Evolutionary conservation across 768 basidiomycete genomes (phyloP).

Genomic region (Aureoboletus auriporus): DNA sequence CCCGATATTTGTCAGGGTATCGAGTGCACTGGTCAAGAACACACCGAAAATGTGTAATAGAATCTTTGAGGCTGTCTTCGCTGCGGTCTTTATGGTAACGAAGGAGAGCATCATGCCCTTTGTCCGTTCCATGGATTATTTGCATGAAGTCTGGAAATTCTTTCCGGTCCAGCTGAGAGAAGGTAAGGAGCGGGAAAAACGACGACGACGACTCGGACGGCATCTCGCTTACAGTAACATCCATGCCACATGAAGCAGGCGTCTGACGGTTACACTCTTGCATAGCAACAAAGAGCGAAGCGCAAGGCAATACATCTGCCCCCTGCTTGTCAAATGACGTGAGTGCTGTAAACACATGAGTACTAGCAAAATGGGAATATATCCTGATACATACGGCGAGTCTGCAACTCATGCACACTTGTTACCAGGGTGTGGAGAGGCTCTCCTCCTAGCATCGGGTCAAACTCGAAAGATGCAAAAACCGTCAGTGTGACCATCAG

Average conservation of each 20-base stretch:
- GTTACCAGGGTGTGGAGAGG: neutral
- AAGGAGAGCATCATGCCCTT: slow-evolving; percentile 1
- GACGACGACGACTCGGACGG: too few species aligned
- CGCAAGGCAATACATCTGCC: neutral
- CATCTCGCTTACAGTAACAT: neutral
- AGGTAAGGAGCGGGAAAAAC: too few species aligned
- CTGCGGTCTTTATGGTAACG: neutral
- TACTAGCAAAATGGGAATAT: too few species aligned
- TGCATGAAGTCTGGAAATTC: neutral
- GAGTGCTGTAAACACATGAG: neutral
- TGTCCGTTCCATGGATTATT: too few species aligned
- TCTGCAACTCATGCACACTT: neutral
- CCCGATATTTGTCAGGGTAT: neutral
- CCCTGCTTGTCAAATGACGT: neutral
- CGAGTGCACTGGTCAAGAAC: neutral
- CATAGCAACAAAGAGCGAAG: slow-evolving; percentile 1
- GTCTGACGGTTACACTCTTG: neutral
- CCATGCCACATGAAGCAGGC: too few species aligned
- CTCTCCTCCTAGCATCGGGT: slow-evolving; percentile 7
- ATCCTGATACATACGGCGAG: neutral
- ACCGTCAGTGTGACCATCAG: slow-evolving; percentile 1
- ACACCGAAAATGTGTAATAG: slow-evolving; percentile 2
- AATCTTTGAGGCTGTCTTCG: neutral
- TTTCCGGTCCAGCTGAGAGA: neutral
- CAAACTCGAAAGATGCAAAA: slow-evolving; percentile 8